phyloP scores from a whole-genome alignment of 805 yeast species.

The Pichia membranifaciens region DNA sequence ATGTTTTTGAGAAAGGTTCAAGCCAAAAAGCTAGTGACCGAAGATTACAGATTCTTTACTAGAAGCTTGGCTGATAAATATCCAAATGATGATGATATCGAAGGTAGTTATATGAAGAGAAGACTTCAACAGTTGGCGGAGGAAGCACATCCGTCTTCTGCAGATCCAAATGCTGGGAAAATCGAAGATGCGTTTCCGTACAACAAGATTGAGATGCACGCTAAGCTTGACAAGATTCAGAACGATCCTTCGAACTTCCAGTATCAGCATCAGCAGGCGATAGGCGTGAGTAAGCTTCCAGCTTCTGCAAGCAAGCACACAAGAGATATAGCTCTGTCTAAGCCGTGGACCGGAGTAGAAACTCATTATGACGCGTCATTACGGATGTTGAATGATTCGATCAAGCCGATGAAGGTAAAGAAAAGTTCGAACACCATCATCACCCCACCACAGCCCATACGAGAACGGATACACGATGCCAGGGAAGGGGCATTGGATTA shows the following conservation, averaged over 20 bases:
- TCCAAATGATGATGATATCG: no score
- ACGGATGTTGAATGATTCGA: slow-evolving; percentile 52
- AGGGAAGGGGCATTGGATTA: slow-evolving; percentile 65
- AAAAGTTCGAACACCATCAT: slow-evolving; percentile 1
- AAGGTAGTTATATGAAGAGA: slow-evolving; percentile 27
- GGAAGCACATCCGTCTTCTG: slow-evolving; percentile 32
- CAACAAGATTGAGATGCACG: slow-evolving; percentile 17
- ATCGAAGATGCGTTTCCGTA: slow-evolving; percentile 24
- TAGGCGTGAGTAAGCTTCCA: slow-evolving; percentile 40
- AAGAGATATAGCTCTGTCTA: slow-evolving; percentile 42
- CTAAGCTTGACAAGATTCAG: slow-evolving; percentile 27
- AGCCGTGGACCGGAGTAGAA: slow-evolving; percentile 60
- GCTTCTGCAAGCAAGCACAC: slow-evolving; percentile 38
- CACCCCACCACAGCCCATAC: slow-evolving; percentile 13
- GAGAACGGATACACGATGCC: slow-evolving; percentile 49
- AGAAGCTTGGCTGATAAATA: no score
- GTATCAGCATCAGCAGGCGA: slow-evolving; percentile 33
- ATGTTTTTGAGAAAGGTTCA: no score
- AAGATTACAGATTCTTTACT: no score
- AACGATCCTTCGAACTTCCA: slow-evolving; percentile 29
- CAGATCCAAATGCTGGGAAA: slow-evolving; percentile 33
- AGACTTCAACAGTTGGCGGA: slow-evolving; percentile 39
- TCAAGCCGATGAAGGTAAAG: slow-evolving; percentile 31
- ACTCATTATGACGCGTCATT: slow-evolving; percentile 38
- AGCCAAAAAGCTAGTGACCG: no score